A percentile compares a stretch with the other conserved stretches of the same genome.
Conservation (phyloP, 805 yeast species). For the Yarrowia osloensis region DNA sequence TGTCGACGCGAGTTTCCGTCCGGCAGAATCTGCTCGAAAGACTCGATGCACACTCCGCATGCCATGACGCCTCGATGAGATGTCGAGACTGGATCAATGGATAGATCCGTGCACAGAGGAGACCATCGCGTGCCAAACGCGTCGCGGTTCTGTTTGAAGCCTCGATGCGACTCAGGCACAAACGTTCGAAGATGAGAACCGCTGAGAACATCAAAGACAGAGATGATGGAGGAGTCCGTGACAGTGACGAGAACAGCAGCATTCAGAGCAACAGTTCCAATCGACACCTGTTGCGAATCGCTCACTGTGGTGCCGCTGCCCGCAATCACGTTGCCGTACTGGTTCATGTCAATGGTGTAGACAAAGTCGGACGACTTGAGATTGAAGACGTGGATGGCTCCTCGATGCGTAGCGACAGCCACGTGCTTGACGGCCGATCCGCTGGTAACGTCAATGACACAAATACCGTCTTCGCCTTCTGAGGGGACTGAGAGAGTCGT, state of each 20-base stretch:
- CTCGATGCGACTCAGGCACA: constrained; percentile 21
- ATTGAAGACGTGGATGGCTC: constrained; percentile 12
- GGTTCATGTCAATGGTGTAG: constrained; percentile 24
- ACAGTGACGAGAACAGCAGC: constrained; percentile 20
- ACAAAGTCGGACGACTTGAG: not conserved
- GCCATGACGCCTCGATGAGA: constrained; percentile 29
- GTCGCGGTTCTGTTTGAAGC: constrained; percentile 22
- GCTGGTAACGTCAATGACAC: constrained; percentile 1
- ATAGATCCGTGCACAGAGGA: constrained; percentile 14
- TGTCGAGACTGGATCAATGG: constrained; percentile 8
- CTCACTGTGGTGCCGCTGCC: constrained; percentile 22
- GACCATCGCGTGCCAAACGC: constrained; percentile 1
- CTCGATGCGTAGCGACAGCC: constrained; percentile 21
- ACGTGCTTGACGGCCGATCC: constrained; percentile 1
- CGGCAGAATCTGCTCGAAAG: constrained; percentile 19
- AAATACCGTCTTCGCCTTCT: constrained; percentile 13
- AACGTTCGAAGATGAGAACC: constrained; percentile 22
- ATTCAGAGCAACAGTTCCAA: constrained; percentile 16
- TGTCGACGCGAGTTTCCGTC: constrained; percentile 15
- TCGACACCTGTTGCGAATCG: constrained; percentile 14
- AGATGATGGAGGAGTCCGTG: constrained; percentile 19
- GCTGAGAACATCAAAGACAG: constrained; percentile 12
- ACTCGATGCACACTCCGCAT: constrained; percentile 25
- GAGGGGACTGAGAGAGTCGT: not conserved
- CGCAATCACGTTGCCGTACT: constrained; percentile 28